A percentile compares a stretch with the other conserved stretches of the same genome.
Conservation (phyloP, 352 stramenopile genomes). For the Pilasporangium apinafurcum region DNA sequence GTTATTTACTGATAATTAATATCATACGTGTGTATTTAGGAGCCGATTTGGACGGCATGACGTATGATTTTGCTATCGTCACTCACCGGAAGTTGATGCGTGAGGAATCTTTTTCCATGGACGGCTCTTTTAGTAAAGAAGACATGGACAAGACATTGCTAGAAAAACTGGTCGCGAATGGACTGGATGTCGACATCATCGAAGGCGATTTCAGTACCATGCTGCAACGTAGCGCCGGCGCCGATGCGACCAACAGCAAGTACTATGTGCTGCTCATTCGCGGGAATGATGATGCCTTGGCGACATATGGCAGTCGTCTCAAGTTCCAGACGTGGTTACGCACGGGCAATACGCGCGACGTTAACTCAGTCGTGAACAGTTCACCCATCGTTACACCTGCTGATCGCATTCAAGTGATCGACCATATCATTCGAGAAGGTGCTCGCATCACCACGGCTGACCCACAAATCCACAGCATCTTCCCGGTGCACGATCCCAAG, state of each 20-base stretch:
- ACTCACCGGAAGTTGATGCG: conserved; percentile 34
- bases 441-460: conserved; percentile 51
- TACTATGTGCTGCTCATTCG: conserved; percentile 73
- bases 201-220: conserved; percentile 62
- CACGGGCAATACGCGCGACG: conserved; percentile 63
- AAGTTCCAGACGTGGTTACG: conserved; percentile 75
- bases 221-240: conserved; percentile 13
- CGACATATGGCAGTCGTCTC: conserved; percentile 49
- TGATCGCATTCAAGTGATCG: conserved; percentile 76
- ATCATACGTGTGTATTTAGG: conserved; percentile 3
- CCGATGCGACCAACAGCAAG: conserved; percentile 36
- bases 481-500: conserved; percentile 67
- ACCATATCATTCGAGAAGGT: conserved; percentile 74
- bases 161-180: conserved; percentile 55
- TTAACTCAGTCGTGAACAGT: conserved; percentile 50
- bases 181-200: conserved; percentile 64
- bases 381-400: conserved; percentile 60
- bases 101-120: conserved; percentile 8
- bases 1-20: not conserved
- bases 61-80: conserved; percentile 76
- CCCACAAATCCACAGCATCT: conserved; percentile 60
- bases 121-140: conserved; percentile 12
- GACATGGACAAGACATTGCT: conserved; percentile 31
- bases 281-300: conserved; percentile 54
- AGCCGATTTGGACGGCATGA: conserved; percentile 33